Evolutionary conservation across 2,329 filamentous ascomycete species (phyloP).

Genomic region (Eutypa lata): DNA sequence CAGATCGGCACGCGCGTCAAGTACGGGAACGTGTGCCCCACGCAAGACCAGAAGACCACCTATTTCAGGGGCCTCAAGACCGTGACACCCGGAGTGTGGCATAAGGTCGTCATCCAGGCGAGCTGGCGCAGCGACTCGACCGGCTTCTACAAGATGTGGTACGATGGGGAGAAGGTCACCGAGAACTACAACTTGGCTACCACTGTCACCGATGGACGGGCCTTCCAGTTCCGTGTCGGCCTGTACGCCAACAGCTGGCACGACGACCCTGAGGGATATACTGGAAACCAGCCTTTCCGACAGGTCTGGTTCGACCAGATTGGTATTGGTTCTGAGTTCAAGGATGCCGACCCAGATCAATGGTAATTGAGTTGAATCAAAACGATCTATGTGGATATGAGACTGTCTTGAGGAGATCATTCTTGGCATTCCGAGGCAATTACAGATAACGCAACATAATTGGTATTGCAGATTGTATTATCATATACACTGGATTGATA

Average conservation of each 20-base stretch:
- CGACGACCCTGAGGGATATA: conserved; percentile 31
- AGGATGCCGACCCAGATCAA: conserved; percentile 33
- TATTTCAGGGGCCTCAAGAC: conserved; percentile 32
- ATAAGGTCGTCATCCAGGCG: conserved; percentile 42
- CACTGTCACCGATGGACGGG: conserved; percentile 39
- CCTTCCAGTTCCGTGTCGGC: conserved; percentile 45
- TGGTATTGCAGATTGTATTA: too few species aligned
- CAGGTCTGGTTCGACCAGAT: conserved; percentile 51
- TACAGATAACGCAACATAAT: too few species aligned
- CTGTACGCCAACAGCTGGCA: conserved; percentile 50
- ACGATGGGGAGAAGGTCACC: conserved; percentile 42
- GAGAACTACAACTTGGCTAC: conserved; percentile 38
- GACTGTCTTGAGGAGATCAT: neutral
- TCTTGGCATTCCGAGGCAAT: too few species aligned
- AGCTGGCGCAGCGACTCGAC: conserved; percentile 41
- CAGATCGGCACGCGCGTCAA: conserved; percentile 42
- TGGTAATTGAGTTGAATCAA: neutral
- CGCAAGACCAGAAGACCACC: conserved; percentile 24
- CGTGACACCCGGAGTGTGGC: conserved; percentile 42
- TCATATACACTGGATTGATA: too few species aligned
- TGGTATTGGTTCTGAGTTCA: conserved; percentile 37
- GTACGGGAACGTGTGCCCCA: conserved; percentile 33
- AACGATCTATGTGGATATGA: neutral
- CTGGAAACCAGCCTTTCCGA: conserved; percentile 38
- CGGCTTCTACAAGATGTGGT: conserved; percentile 45